Evolutionary conservation across 2,329 filamentous ascomycete species (phyloP).

Genomic region (Bipolaris zeicola): DNA sequence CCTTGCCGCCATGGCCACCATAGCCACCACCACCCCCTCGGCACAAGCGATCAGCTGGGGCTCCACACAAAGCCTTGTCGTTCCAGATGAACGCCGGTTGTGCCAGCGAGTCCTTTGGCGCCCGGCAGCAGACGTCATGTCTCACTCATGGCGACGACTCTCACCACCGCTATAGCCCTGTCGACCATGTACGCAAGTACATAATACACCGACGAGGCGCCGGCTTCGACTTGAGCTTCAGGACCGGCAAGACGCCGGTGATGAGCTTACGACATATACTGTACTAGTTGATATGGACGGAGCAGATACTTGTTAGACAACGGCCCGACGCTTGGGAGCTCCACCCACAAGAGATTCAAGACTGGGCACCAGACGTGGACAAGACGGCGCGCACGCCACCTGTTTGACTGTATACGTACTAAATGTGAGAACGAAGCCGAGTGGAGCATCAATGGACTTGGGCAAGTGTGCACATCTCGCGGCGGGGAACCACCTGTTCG

Average conservation of each 20-base stretch:
- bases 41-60: neutral
- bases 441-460: neutral
- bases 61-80: neutral
- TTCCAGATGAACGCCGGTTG: neutral
- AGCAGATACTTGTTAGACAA: slow-evolving; percentile 8
- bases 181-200: neutral
- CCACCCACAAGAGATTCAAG: slow-evolving; percentile 15
- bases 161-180: neutral
- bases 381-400: neutral
- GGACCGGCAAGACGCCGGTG: slow-evolving; percentile 24
- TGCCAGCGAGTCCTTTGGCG: neutral
- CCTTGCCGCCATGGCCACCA: neutral
- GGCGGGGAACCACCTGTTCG: neutral
- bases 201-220: slow-evolving; percentile 3
- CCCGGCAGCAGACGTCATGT: slow-evolving; percentile 5
- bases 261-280: slow-evolving; percentile 11
- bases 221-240: slow-evolving; percentile 12
- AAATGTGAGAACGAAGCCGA: neutral
- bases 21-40: neutral
- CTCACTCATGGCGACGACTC: neutral
- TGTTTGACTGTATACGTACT: neutral
- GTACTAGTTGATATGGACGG: slow-evolving; percentile 7
- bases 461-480: neutral
- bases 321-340: slow-evolving; percentile 13
- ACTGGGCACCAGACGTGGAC: neutral